These are phyloP conservation scores for Paramyrothecium roridum DNA, from an alignment of 2,329 filamentous ascomycete species.

Conservation along the genomic window DNA sequence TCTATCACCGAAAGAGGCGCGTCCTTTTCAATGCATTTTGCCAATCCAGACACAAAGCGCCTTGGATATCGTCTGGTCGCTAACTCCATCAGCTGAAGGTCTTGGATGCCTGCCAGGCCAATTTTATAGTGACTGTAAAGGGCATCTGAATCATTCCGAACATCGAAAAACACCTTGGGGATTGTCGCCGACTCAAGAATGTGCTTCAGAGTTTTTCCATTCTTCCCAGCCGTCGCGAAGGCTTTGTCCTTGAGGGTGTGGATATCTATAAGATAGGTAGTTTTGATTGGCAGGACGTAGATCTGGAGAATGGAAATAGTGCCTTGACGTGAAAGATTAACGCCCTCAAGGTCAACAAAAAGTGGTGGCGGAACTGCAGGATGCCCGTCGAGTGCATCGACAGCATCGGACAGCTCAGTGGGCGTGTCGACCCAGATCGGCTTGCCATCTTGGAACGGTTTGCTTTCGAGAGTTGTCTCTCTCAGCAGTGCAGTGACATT, in stretches of 20 bases:
- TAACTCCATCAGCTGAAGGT: slow-evolving; percentile 56
- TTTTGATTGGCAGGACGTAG: slow-evolving; percentile 21
- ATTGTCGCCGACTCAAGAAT: slow-evolving; percentile 38
- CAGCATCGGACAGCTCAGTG: background rate
- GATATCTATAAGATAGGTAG: slow-evolving; percentile 43
- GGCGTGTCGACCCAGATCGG: slow-evolving; percentile 7
- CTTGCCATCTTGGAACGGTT: background rate
- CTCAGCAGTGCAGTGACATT: too few species aligned
- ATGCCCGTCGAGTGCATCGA: slow-evolving; percentile 17
- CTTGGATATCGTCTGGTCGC: slow-evolving; percentile 21
- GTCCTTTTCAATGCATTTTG: slow-evolving; percentile 24
- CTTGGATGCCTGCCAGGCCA: slow-evolving; percentile 38
- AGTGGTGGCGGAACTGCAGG: slow-evolving; percentile 29
- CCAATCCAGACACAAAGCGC: slow-evolving; percentile 16
- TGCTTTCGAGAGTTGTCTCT: too few species aligned
- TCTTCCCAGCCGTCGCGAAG: slow-evolving; percentile 23
- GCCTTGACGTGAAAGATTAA: slow-evolving; percentile 37
- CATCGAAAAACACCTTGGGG: slow-evolving; percentile 54
- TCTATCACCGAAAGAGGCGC: slow-evolving; percentile 1
- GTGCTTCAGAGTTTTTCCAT: slow-evolving; percentile 21
- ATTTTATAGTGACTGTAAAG: slow-evolving; percentile 44
- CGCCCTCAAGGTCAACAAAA: slow-evolving; percentile 47
- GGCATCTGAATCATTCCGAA: slow-evolving; percentile 56
- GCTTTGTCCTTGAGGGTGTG: slow-evolving; percentile 28
- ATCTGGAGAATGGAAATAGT: slow-evolving; percentile 42